These are phyloP conservation scores for Scedosporium minutisporum DNA, from an alignment of 2,329 filamentous ascomycete species.

Conservation along the genomic window DNA sequence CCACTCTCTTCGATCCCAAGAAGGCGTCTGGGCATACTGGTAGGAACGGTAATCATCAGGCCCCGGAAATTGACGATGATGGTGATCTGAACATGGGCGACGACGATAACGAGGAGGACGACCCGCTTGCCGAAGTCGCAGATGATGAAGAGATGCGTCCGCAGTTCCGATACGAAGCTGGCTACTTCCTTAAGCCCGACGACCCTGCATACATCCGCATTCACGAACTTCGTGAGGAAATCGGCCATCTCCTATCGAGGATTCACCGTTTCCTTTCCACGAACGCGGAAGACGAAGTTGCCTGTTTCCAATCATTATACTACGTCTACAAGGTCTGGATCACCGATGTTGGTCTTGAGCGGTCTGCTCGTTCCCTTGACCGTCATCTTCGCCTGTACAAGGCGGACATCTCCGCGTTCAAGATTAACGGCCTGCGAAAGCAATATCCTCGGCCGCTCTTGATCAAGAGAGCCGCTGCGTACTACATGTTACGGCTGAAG, in stretches of 20 bases:
- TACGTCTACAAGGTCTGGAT: constrained; percentile 94
- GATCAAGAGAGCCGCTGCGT: constrained; percentile 85
- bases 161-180: constrained; percentile 80
- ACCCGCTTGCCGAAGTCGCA: constrained; percentile 51
- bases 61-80: constrained; percentile 47
- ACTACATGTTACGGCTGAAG: constrained; percentile 86
- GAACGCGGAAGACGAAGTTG: constrained; percentile 89
- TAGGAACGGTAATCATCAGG: constrained; percentile 31
- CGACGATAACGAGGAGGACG: constrained; percentile 35
- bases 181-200: constrained; percentile 59
- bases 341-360: constrained; percentile 91
- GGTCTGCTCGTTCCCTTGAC: constrained; percentile 87
- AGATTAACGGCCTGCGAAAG: constrained; percentile 85
- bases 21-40: constrained; percentile 49
- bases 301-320: constrained; percentile 88
- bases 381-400: constrained; percentile 75
- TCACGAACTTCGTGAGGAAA: constrained; percentile 68
- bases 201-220: constrained; percentile 60
- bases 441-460: constrained; percentile 87
- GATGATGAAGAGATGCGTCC: constrained; percentile 78
- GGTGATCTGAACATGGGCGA: constrained; percentile 39
- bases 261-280: constrained; percentile 76
- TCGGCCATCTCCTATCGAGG: constrained; percentile 70
- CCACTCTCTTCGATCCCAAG: constrained; percentile 76
- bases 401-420: constrained; percentile 84